Conservation (phyloP, 2,329 filamentous ascomycete genomes). For the Aspergillus sp. region DNA sequence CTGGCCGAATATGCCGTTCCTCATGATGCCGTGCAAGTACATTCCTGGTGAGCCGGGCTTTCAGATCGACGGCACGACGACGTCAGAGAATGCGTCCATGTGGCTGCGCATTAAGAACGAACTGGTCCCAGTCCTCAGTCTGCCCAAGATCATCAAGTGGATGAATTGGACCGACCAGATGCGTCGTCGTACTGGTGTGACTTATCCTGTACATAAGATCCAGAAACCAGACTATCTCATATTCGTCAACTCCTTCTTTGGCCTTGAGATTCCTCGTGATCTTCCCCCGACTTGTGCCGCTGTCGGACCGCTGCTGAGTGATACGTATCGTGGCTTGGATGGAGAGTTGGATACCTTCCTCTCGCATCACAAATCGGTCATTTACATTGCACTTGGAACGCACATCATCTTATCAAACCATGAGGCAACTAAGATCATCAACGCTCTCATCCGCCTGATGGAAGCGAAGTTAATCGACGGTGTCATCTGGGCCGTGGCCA, state of each 20-base stretch:
- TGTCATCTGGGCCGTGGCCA: conserved; percentile 34
- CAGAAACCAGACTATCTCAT: conserved; percentile 40
- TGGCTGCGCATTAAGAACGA: conserved; percentile 34
- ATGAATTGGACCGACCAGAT: conserved; percentile 27
- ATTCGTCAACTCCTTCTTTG: conserved; percentile 43
- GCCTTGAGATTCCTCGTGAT: conserved; percentile 39
- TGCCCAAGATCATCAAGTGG: conserved; percentile 26
- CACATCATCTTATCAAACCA: conserved; percentile 31
- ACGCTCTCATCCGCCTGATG: conserved; percentile 23
- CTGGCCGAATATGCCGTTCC: conserved; percentile 40
- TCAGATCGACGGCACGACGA: conserved; percentile 33
- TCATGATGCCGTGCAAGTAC: conserved; percentile 34
- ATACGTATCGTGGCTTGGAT: conserved; percentile 29
- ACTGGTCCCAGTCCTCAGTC: conserved; percentile 23
- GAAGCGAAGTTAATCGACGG: conserved; percentile 31
- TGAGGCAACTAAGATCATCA: conserved; percentile 28
- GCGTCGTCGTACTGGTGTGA: conserved; percentile 30
- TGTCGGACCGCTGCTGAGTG: conserved; percentile 39
- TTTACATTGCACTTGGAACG: conserved; percentile 42
- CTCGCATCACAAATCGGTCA: conserved; percentile 20
- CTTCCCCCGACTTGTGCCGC: conserved; percentile 36
- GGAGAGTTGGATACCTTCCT: conserved; percentile 25
- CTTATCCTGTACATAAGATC: conserved; percentile 20
- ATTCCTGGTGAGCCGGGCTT: conserved; percentile 41
- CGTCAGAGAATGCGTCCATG: conserved; percentile 37